A percentile compares a stretch with the other conserved stretches of the same genome.
Evolutionary conservation across 2,329 filamentous ascomycete species (phyloP).

Genomic region (Beauveria asiatica): DNA sequence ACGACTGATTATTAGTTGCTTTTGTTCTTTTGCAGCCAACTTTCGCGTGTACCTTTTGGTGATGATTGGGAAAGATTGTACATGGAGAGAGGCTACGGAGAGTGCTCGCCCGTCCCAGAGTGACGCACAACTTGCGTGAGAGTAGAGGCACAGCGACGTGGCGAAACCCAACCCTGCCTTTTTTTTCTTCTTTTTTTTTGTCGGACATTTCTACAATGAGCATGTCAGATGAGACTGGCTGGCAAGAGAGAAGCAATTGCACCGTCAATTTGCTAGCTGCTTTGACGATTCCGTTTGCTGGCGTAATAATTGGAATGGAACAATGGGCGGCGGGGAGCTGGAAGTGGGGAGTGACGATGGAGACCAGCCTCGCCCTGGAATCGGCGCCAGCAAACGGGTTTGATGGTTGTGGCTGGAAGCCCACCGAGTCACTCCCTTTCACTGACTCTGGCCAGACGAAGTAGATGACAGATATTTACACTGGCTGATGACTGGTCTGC

Average conservation of each 20-base stretch:
- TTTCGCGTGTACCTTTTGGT: neutral
- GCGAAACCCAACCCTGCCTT: neutral
- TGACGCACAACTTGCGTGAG: neutral
- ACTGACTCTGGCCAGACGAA: too few relatives aligned
- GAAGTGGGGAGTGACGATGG: neutral
- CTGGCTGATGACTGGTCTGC: too few relatives aligned
- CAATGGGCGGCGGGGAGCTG: neutral
- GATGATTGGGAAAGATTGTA: neutral
- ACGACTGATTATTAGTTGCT: neutral
- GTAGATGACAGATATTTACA: too few relatives aligned
- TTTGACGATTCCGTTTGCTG: neutral
- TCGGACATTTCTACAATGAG: neutral
- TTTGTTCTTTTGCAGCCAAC: neutral
- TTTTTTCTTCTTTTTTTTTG: neutral
- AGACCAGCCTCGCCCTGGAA: constrained; percentile 7
- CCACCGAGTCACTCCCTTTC: too few relatives aligned
- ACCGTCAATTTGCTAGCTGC: neutral
- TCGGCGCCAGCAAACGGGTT: constrained; percentile 2
- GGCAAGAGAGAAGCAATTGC: neutral
- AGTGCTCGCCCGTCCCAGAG: neutral
- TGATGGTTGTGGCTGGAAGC: neutral
- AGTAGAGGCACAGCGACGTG: neutral
- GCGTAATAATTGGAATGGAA: neutral
- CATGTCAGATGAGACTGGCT: neutral
- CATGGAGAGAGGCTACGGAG: neutral